A percentile compares a stretch with the other conserved stretches of the same genome.
Conservation (phyloP, 2,329 filamentous ascomycete species). For the Clathrospora elynae region DNA sequence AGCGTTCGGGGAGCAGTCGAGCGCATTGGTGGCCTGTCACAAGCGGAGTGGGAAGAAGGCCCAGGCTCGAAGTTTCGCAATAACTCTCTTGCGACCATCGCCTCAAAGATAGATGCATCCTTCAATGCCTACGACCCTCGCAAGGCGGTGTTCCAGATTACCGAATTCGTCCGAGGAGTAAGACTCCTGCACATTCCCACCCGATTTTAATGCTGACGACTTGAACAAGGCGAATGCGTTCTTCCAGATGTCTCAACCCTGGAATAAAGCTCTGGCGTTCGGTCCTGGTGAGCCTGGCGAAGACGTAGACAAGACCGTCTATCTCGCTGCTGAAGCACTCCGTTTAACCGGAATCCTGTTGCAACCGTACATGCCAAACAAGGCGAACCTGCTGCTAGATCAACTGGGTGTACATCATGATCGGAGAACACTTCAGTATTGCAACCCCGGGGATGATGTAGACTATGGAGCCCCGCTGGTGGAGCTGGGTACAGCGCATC, state of each 20-base stretch:
- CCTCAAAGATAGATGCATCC: slow-evolving; percentile 26
- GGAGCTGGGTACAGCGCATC: slow-evolving; percentile 49
- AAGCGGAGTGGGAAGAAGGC: slow-evolving; percentile 35
- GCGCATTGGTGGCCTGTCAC: slow-evolving; percentile 34
- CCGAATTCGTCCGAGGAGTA: slow-evolving; percentile 37
- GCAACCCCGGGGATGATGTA: slow-evolving; percentile 66
- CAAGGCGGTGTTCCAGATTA: slow-evolving; percentile 32
- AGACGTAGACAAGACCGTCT: slow-evolving; percentile 61
- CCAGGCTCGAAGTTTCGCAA: slow-evolving; percentile 42
- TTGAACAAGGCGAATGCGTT: slow-evolving; percentile 66
- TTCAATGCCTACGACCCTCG: slow-evolving; percentile 40
- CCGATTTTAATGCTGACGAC: neutral
- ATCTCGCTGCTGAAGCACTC: slow-evolving; percentile 73
- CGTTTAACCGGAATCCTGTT: slow-evolving; percentile 82
- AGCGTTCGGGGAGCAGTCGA: slow-evolving; percentile 65
- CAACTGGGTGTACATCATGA: slow-evolving; percentile 71
- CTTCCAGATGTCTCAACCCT: slow-evolving; percentile 69
- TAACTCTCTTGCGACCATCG: slow-evolving; percentile 43
- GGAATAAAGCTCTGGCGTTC: slow-evolving; percentile 60
- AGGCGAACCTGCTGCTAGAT: slow-evolving; percentile 74
- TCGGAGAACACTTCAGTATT: slow-evolving; percentile 67
- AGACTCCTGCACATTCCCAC: slow-evolving; percentile 9
- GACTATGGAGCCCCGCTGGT: slow-evolving; percentile 66
- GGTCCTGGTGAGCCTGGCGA: slow-evolving; percentile 37
- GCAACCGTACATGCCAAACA: slow-evolving; percentile 87